Conservation (phyloP, 441 rosid species). For the Croton setiger region DNA sequence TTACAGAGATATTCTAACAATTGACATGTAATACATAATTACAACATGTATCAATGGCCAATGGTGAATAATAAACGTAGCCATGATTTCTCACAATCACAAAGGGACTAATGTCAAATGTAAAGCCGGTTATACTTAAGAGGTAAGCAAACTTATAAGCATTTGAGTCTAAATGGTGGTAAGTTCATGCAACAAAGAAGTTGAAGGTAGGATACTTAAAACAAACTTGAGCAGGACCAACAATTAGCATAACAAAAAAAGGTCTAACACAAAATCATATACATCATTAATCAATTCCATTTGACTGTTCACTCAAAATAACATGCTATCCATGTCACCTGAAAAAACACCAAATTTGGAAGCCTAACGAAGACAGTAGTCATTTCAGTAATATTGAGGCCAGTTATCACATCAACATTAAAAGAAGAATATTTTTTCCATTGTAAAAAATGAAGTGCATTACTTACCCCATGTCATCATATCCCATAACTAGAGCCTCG, state of each 20-base stretch:
- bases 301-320: not conserved
- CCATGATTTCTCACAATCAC: not conserved
- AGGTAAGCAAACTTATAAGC: not conserved
- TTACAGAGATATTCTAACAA: too few species aligned
- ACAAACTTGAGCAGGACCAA: not conserved
- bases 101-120: not conserved
- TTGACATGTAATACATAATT: too few species aligned
- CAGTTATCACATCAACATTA: not conserved
- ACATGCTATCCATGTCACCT: not conserved
- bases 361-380: not conserved
- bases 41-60: not conserved
- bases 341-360: not conserved
- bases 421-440: constrained; percentile 11
- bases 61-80: not conserved
- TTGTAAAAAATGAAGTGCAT: constrained; percentile 19
- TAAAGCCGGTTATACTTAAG: not conserved
- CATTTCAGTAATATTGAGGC: not conserved
- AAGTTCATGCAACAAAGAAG: not conserved
- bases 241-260: not conserved
- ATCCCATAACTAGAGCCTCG: constrained; percentile 98
- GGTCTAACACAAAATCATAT: not conserved
- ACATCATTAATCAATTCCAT: not conserved
- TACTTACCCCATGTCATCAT: constrained; percentile 97
- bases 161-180: not conserved
- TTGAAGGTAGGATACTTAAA: not conserved